Base-by-base conservation (phyloP, 768 basidiomycete genomes). In the Tricholoma furcatifolium region DNA sequence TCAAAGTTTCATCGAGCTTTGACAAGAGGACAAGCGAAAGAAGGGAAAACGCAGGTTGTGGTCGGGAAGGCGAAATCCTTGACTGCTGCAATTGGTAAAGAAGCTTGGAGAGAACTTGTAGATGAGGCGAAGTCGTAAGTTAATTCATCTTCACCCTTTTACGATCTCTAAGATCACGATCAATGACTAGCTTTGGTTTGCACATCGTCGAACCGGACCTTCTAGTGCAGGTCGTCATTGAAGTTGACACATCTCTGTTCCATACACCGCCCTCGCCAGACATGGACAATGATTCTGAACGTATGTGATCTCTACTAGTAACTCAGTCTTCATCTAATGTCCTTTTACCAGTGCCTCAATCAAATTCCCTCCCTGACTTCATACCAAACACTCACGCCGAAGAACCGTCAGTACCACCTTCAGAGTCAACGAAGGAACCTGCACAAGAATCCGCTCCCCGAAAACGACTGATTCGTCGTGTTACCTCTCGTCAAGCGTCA, bases 21-120 rank as follows among this genome's bases (percentile, higher is more conserved):
- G 9, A 70, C 71, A 5, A 77, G 83, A 49, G 78, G 78, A 2
- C 74, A 73, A 51, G 74, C 77, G 3, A 84, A 84, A 61, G 68
- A 70, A 47, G 75, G 75, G 2, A 73, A 78, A 59, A 73, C 66
- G 12, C 67, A 85, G 18, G 72, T 82, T 31, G 67, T 85, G 4
- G 68, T 91, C 7, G 81, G 77, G 0, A 79, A 87, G 45, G 65
- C 67, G 21, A 70, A 67, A 4, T 68, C 72, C 0, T 72, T 87
- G 57, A 64, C 70, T 23, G 69, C 76, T 10, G 81, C 76, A 1
- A 65, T 84, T n/a, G 84, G 85, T 2, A 59, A 63, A 18, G 75
- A 74, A n/a, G 70, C 56, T 18, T 90, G 85, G 86, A 66, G 68
- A 27, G 76, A 80, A 34, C 63, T 88, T 32, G 68, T 72, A 0